Conservation (phyloP, 2,329 filamentous ascomycete genomes). For the Alternaria sp. region DNA sequence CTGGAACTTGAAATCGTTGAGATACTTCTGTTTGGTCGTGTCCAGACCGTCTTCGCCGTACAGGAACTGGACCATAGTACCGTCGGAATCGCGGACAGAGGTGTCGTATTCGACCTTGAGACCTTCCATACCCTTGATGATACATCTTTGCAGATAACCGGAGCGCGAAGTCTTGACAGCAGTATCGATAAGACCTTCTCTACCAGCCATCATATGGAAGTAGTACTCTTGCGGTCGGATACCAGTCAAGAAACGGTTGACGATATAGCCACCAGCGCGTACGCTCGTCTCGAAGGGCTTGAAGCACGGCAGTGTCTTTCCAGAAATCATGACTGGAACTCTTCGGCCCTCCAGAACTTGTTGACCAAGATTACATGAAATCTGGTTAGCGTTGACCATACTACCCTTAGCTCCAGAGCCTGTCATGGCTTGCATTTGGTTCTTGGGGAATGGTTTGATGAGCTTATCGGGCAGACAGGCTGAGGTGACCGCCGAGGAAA, state of each 20-base stretch:
- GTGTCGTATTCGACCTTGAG: conserved; percentile 91
- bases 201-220: conserved; percentile 99
- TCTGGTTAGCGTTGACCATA: conserved; percentile 92
- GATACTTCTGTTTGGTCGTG: conserved; percentile 90
- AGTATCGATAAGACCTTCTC: conserved; percentile 98
- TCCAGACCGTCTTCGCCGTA: conserved; percentile 97
- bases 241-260: conserved; percentile 95
- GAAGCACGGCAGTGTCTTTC: conserved; percentile 94
- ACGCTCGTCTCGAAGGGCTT: conserved; percentile 88
- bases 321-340: conserved; percentile 97
- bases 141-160: conserved; percentile 92
- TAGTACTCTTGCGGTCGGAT: conserved; percentile 98
- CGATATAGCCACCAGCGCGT: conserved; percentile 90
- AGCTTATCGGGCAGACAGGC: conserved; percentile 82
- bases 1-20: conserved; percentile 88
- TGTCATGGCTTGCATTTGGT: conserved; percentile 99
- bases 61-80: conserved; percentile 90
- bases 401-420: conserved; percentile 94
- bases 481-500: conserved; percentile 80
- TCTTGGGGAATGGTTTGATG: conserved; percentile 90
- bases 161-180: conserved; percentile 98
- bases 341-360: conserved; percentile 94
- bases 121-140: conserved; percentile 99
- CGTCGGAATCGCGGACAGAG: conserved; percentile 92
- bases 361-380: conserved; percentile 96